Base-by-base conservation (phyloP, 441 rosid genomes). In the Gossypium trilobum region DNA sequence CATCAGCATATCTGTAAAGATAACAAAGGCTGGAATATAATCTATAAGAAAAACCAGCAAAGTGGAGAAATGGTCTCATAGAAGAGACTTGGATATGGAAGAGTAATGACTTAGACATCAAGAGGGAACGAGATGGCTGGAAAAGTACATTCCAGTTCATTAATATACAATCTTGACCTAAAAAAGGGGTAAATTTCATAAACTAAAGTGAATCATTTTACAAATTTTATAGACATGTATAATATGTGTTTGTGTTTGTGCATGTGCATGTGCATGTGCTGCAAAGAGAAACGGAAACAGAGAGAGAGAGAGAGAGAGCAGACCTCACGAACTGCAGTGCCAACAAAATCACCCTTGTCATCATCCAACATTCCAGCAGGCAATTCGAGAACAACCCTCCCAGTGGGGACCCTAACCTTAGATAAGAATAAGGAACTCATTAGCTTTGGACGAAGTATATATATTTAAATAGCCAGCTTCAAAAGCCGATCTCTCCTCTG, bases 321-420 rank as follows among this genome's bases (percentile, higher is more conserved):
- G 68, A 91, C 97, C 96, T 94, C 97, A 7, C 93, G 96, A 79
- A 89, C 92, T 27, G 96, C 98, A 62, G 97, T 89, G 69, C 97
- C 96, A 68, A 91, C 85, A 73, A 91, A 91, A 78, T 89, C 96
- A 68, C 91, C 90, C 78, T 86, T 60, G 80, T 88, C 96, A 81
- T 81, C 93, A 83, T 89, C 91, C 86, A 89, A 79, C 97, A 90
- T 94, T 72, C 98, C 98, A 79, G 97, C 98, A 50, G 97, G 97
- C 86, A 94, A 75, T 75, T 94, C 98, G 87, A 94, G 75, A 42
- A 91, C 80, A 76, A 82, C 33, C 83, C 84, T 86, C 77, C 97
- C 98, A 13, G 91, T 80, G 8, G 98, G 98, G 73, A 88, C 97
- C 73, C 97, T 78, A 81, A 78, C 96, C 96, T 93, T 85, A 11